Conservation (phyloP, 2,329 filamentous ascomycete species). For the Xylaria arbuscula region DNA sequence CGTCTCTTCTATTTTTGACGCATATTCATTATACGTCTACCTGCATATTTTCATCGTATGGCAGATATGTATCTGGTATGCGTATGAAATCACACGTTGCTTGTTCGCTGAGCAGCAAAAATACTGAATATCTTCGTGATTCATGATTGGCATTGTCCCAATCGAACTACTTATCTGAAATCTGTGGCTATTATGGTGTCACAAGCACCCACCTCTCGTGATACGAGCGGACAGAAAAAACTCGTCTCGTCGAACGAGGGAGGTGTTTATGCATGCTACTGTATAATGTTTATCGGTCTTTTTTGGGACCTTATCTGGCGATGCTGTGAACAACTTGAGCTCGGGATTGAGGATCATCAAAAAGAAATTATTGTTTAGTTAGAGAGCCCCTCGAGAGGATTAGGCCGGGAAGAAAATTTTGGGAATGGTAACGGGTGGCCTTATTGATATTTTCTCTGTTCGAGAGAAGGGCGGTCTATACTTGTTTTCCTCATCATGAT, state of each 20-base stretch:
- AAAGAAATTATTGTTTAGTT: slow-evolving; percentile 32
- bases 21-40: slow-evolving; percentile 40
- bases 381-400: slow-evolving; percentile 4
- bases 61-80: background rate
- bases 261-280: slow-evolving; percentile 27
- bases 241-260: slow-evolving; percentile 2
- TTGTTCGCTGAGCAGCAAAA: background rate
- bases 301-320: slow-evolving; percentile 31
- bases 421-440: slow-evolving; percentile 25
- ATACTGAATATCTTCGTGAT: background rate
- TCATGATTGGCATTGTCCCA: background rate
- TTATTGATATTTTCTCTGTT: slow-evolving; percentile 20
- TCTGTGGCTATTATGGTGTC: slow-evolving; percentile 16
- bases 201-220: slow-evolving; percentile 14
- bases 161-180: slow-evolving; percentile 8
- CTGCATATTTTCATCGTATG: slow-evolving; percentile 15
- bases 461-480: slow-evolving; percentile 18
- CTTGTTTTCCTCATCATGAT: slow-evolving; percentile 13
- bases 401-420: background rate
- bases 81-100: background rate
- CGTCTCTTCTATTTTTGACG: slow-evolving; percentile 39
- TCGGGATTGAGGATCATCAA: slow-evolving; percentile 29
- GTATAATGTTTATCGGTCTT: slow-evolving; percentile 41
- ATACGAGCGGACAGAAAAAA: slow-evolving; percentile 9
- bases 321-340: slow-evolving; percentile 17